phyloP scores from a whole-genome alignment of 2,329 filamentous ascomycete genomes.

The Pseudogymnoascus sp. region DNA sequence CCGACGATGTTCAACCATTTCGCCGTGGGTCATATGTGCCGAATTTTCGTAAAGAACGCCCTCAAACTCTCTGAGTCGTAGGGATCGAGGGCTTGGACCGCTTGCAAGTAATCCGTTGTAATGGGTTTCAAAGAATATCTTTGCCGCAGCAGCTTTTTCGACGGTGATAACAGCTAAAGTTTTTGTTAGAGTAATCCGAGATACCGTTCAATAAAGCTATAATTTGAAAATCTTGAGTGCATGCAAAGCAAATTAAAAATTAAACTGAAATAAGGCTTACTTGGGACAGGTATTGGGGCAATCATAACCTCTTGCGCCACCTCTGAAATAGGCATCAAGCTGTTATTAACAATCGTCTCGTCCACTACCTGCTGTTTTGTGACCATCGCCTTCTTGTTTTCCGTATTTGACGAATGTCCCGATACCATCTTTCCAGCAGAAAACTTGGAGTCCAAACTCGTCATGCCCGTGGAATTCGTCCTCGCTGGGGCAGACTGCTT shows the following conservation, averaged over 20 bases:
- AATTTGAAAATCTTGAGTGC: too few species aligned
- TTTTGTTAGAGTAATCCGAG: not conserved
- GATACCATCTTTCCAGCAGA: slow-evolving; percentile 24
- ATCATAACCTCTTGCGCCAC: slow-evolving; percentile 13
- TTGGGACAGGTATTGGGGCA: slow-evolving; percentile 22
- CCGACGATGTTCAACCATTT: slow-evolving; percentile 44
- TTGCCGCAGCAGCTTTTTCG: slow-evolving; percentile 70
- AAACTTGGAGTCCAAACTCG: slow-evolving; percentile 34
- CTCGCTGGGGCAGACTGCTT: slow-evolving; percentile 22
- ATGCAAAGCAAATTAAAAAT: not conserved
- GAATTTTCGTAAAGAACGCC: slow-evolving; percentile 46
- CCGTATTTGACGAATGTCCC: slow-evolving; percentile 24
- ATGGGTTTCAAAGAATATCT: slow-evolving; percentile 77
- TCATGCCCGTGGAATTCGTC: slow-evolving; percentile 25
- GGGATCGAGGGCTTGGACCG: slow-evolving; percentile 46
- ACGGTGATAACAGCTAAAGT: slow-evolving; percentile 44
- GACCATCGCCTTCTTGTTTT: slow-evolving; percentile 12
- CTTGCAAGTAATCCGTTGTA: slow-evolving; percentile 61
- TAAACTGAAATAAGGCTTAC: slow-evolving; percentile 14
- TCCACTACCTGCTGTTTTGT: slow-evolving; percentile 19
- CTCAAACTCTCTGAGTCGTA: slow-evolving; percentile 56
- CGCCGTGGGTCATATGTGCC: slow-evolving; percentile 38
- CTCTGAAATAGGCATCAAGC: slow-evolving; percentile 24
- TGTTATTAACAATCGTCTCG: slow-evolving; percentile 14
- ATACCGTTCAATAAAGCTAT: not conserved